These are phyloP conservation scores for Colletotrichum sp. DNA, from an alignment of 2,329 filamentous ascomycete species.

Conservation along the genomic window DNA sequence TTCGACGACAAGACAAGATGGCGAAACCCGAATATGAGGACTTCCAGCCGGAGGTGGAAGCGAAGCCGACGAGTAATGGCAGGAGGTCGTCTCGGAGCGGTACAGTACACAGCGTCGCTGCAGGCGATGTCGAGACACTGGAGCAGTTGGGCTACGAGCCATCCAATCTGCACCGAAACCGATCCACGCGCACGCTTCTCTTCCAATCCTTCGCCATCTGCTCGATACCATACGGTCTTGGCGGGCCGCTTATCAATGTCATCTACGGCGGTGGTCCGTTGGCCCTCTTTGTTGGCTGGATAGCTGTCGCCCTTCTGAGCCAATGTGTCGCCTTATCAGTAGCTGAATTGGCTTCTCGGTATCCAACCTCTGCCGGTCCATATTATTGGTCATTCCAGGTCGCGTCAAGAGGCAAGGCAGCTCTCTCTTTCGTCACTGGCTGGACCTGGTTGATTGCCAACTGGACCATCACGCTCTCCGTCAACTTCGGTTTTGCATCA, in stretches of 20 bases:
- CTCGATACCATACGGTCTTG: constrained; percentile 75
- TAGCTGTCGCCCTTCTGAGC: not conserved
- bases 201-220: constrained; percentile 81
- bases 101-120: not conserved
- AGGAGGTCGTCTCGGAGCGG: not conserved
- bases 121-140: constrained; percentile 64
- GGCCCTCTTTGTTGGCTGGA: not conserved
- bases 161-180: constrained; percentile 62
- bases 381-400: constrained; percentile 62
- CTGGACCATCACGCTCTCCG: constrained; percentile 78
- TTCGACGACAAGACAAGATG: not conserved
- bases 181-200: constrained; percentile 71
- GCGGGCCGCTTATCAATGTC: constrained; percentile 62
- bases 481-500: constrained; percentile 79
- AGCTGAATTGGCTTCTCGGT: not conserved
- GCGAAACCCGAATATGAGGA: not conserved
- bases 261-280: not conserved
- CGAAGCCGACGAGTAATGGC: not conserved
- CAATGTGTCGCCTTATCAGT: not conserved
- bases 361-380: not conserved
- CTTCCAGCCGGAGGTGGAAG: not conserved
- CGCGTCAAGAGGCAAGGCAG: constrained; percentile 69
- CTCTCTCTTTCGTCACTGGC: constrained; percentile 57
- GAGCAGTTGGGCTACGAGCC: constrained; percentile 70
- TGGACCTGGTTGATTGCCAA: constrained; percentile 81